Evolutionary conservation across 768 basidiomycete genomes (phyloP), one percentile per base, ranked within the genome.

Genomic region (Suillus discolor): DNA sequence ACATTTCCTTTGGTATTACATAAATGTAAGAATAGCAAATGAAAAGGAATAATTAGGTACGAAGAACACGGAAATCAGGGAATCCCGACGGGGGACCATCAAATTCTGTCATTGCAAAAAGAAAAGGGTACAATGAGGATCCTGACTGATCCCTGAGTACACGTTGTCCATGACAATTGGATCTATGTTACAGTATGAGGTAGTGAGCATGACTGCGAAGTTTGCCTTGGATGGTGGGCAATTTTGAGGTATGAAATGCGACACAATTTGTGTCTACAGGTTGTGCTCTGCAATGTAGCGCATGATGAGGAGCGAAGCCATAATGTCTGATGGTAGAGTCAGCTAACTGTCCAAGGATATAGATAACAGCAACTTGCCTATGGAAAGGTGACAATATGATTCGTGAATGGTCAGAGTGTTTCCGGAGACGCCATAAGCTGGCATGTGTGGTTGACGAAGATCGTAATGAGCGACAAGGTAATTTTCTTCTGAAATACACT

Each of bases 391-490:
- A 1, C 79, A 79, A 71, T 79, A 89, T 5, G 80, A 75, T 65
- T 90, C 87, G 66, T 86, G 83, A 25, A 90, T 80, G 5, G 85
- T 87, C 62, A 91, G 70, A 23, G 81, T 85, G 70, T 90, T 87
- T 15, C 89, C 89, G 41, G 88, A 89, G 25, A 85, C 83, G 59
- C 82, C 81, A 69, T 85, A 89, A n/a, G 81, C 82, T 44, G 82
- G 83, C 62, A 86, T 80, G 66, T 83, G 79, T 59, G 82, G 78
- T 2, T 84, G 82, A 67, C 85, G 85, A 31, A 90, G 82, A 70
- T 87, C 84, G 67, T 89, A 91, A 69, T 90, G 87, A 20, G 89
- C 90, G 28, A 90, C 85, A 41, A 89, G 65, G 57, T 79, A 77
- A 71, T 87, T 83, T 42, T 86, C 85, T 42, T 80, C 79, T 59